Percentiles rank a stretch among this genome's conserved stretches.
Conservation (phyloP, 2,329 filamentous ascomycete species). For the Aspergillus pseudoviridinutans region DNA sequence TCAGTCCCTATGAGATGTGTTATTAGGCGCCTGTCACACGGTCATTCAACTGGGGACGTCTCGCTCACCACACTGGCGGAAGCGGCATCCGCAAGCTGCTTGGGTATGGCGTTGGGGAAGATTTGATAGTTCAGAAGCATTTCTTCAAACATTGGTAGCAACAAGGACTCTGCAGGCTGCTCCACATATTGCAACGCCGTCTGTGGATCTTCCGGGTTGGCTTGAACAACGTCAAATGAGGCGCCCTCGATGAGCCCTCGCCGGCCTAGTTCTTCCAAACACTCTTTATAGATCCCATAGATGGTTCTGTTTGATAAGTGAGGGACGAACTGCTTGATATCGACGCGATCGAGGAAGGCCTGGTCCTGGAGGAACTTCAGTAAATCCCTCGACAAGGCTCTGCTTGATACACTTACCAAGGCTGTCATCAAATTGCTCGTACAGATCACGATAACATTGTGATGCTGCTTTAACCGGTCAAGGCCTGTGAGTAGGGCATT, state of each 20-base stretch:
- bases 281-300: constrained; percentile 49
- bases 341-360: constrained; percentile 49
- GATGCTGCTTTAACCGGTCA: constrained; percentile 39
- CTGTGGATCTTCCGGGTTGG: constrained; percentile 19
- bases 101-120: constrained; percentile 25
- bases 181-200: constrained; percentile 28
- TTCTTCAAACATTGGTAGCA: constrained; percentile 25
- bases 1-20: constrained; percentile 28
- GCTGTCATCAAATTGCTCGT: constrained; percentile 48
- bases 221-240: constrained; percentile 24
- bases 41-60: neutral
- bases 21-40: constrained; percentile 8
- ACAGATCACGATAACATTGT: constrained; percentile 48
- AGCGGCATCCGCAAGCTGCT: constrained; percentile 26
- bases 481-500: constrained; percentile 49
- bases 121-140: constrained; percentile 28
- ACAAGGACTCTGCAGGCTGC: constrained; percentile 15
- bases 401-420: constrained; percentile 28
- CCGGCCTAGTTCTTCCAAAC: constrained; percentile 43
- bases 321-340: constrained; percentile 45
- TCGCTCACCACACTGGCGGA: constrained; percentile 24
- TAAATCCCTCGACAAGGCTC: neutral
- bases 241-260: constrained; percentile 32
- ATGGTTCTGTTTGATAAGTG: constrained; percentile 36
- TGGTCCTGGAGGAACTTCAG: constrained; percentile 27